These are phyloP conservation scores for Cutaneotrichosporon mucoides DNA, from an alignment of 1,284 basidiomycete genomes.

Conservation along the genomic window DNA sequence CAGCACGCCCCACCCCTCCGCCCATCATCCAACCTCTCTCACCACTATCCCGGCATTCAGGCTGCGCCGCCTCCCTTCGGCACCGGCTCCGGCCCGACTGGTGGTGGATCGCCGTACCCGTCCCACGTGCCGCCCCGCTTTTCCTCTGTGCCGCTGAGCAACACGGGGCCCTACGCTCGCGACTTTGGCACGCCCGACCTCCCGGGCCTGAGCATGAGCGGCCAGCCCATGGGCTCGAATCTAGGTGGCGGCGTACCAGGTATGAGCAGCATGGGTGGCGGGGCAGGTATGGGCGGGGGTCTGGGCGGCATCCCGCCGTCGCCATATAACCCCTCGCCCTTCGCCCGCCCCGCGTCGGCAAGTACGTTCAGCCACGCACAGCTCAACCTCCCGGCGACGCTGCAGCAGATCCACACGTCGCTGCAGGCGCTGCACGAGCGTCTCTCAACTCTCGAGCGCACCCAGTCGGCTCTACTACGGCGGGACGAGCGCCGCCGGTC, in stretches of 20 bases:
- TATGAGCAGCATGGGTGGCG: no score
- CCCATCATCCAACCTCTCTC: not conserved
- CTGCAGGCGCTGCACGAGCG: slow-evolving; percentile 85
- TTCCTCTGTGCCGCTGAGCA: slow-evolving; percentile 3
- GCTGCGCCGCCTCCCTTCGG: not conserved
- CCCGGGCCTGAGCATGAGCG: not conserved
- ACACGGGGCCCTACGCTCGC: slow-evolving; percentile 5
- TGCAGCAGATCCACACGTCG: slow-evolving; percentile 64
- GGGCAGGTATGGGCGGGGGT: not conserved
- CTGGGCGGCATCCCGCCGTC: slow-evolving; percentile 6
- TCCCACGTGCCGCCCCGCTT: not conserved
- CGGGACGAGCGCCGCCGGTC: slow-evolving; percentile 36
- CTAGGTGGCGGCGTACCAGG: no score
- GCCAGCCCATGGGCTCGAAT: no score
- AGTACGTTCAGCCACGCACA: slow-evolving; percentile 43
- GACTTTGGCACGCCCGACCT: slow-evolving; percentile 33
- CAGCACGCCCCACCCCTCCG: not conserved
- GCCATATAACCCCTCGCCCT: slow-evolving; percentile 11
- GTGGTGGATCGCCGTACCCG: not conserved
- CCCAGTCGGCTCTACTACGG: slow-evolving; percentile 38
- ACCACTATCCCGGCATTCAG: not conserved
- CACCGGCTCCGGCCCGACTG: not conserved
- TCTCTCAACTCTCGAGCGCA: slow-evolving; percentile 67
- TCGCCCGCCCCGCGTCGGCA: slow-evolving; percentile 31
- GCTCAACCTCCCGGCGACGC: slow-evolving; percentile 34